Conservation (phyloP, 1,284 basidiomycete genomes). For the Boletellus deceptivus region DNA sequence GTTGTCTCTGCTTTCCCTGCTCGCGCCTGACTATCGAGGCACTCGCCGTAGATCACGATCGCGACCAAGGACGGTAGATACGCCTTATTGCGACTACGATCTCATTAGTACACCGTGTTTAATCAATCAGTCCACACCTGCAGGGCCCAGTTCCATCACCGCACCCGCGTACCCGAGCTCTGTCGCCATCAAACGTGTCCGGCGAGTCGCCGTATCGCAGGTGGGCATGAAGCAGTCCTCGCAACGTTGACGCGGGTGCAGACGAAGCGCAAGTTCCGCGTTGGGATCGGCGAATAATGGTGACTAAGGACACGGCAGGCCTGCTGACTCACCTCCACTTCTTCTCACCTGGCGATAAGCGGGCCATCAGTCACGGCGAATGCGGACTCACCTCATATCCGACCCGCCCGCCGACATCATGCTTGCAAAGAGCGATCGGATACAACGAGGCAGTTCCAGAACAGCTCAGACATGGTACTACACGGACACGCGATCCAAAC, state of each 20-base stretch:
- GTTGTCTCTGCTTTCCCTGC: background rate
- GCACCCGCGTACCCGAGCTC: background rate
- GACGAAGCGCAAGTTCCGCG: too few species aligned
- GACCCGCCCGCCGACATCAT: background rate
- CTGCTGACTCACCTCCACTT: constrained; percentile 19
- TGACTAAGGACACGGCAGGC: background rate
- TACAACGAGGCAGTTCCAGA: background rate
- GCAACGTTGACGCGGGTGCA: too few species aligned
- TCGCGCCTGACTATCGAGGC: constrained; percentile 3
- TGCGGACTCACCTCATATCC: constrained; percentile 15
- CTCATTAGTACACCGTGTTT: background rate
- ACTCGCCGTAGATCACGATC: too few species aligned
- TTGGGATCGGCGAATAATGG: constrained; percentile 1
- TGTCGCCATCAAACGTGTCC: background rate
- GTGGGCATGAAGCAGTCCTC: too few species aligned
- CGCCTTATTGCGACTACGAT: background rate
- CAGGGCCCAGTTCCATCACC: background rate
- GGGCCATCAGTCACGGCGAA: background rate
- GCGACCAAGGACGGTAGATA: too few species aligned
- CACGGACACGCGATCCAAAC: constrained; percentile 8
- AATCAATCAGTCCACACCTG: constrained; percentile 5
- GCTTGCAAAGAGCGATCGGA: constrained; percentile 1
- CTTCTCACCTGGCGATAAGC: background rate
- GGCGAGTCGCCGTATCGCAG: background rate
- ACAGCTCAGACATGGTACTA: constrained; percentile 8